Percentiles rank a stretch among this genome's conserved stretches.
phyloP scores from a whole-genome alignment of 257 asterid genomes.

The Fraxinus anomala region DNA sequence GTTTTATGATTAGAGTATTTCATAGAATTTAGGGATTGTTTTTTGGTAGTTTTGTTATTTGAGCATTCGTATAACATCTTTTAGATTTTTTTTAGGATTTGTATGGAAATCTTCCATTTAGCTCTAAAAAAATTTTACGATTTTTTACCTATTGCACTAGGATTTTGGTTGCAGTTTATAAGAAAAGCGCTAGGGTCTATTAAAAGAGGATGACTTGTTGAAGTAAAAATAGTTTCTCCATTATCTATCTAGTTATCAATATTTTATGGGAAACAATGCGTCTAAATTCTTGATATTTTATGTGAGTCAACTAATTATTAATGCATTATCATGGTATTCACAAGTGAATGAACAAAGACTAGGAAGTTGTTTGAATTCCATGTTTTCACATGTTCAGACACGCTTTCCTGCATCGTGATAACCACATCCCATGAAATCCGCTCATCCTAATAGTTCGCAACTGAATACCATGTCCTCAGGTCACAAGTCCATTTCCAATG shows the following conservation, averaged over 20 bases:
- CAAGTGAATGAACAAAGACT: neutral
- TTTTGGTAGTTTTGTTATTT: neutral
- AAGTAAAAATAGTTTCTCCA: neutral
- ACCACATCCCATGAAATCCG: neutral
- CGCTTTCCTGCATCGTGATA: neutral
- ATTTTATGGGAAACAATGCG: neutral
- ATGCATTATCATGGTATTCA: neutral
- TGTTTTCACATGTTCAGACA: neutral
- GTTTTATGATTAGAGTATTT: neutral
- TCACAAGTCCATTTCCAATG: neutral
- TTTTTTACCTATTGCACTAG: too few relatives aligned
- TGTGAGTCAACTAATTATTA: neutral
- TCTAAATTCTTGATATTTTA: neutral
- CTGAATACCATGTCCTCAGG: neutral
- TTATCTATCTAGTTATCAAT: neutral
- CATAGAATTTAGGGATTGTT: neutral
- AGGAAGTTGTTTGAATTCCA: neutral
- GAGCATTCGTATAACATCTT: neutral
- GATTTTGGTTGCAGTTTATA: neutral
- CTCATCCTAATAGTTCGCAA: neutral
- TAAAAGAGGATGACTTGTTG: neutral
- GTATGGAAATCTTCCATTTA: neutral
- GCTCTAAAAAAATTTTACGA: too few relatives aligned
- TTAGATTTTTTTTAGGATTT: neutral
- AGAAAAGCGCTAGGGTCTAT: neutral